These are phyloP conservation scores for Coniochaeta sp. DNA, from an alignment of 2,329 filamentous ascomycete genomes.

Conservation along the genomic window DNA sequence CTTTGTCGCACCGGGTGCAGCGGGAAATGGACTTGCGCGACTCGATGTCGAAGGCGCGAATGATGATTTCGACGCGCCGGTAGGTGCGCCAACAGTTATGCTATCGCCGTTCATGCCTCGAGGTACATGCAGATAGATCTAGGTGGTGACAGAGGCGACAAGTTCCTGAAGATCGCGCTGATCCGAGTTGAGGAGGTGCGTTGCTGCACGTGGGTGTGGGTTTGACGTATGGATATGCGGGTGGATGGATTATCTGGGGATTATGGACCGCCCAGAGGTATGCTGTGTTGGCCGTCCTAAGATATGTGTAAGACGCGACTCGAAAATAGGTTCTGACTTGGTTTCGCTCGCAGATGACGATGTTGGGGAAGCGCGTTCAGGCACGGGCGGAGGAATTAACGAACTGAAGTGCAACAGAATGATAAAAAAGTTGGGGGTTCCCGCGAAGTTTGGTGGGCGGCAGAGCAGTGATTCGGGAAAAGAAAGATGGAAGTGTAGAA, in stretches of 20 bases:
- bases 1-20: conserved; percentile 18
- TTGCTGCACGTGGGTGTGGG: conserved; percentile 13
- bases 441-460: background rate
- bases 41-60: conserved; percentile 23
- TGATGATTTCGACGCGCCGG: conserved; percentile 5
- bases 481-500: background rate
- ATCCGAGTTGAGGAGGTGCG: conserved; percentile 14
- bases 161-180: conserved; percentile 21
- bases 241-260: conserved; percentile 8
- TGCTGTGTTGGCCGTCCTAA: background rate
- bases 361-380: conserved; percentile 10
- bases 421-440: conserved; percentile 16
- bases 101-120: conserved; percentile 24
- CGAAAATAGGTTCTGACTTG: conserved; percentile 4
- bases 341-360: conserved; percentile 7
- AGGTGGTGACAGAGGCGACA: conserved; percentile 11
- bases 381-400: conserved; percentile 15
- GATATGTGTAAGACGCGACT: conserved; percentile 5
- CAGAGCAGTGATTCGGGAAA: background rate
- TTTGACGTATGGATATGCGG: conserved; percentile 9
- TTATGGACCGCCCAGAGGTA: background rate
- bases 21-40: conserved; percentile 23
- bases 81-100: conserved; percentile 14
- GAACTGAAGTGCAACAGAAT: conserved; percentile 13
- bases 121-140: conserved; percentile 19